Evolutionary conservation across 2,329 filamentous ascomycete genomes (phyloP).

Genomic region (Arthroderma sp.): DNA sequence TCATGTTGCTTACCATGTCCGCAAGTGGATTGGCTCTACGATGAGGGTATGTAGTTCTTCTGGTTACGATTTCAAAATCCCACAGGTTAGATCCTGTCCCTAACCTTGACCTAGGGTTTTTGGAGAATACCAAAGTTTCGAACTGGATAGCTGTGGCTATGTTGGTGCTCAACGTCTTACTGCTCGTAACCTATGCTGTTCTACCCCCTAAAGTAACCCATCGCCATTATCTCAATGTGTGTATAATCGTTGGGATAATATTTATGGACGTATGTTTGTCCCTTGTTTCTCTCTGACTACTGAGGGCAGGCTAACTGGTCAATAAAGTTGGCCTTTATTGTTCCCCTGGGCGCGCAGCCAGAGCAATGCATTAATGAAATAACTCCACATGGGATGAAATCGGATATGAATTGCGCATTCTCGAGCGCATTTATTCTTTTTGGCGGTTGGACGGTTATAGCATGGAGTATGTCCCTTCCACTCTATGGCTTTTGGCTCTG

Average conservation of each 20-base stretch:
- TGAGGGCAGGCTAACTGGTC: neutral
- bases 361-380: conserved; percentile 79
- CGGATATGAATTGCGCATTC: conserved; percentile 67
- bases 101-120: conserved; percentile 31
- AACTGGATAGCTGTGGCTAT: conserved; percentile 73
- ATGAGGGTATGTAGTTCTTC: conserved; percentile 37
- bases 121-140: conserved; percentile 49
- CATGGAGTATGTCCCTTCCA: conserved; percentile 53
- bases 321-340: conserved; percentile 68
- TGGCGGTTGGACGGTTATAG: conserved; percentile 68
- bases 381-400: conserved; percentile 85
- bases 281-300: neutral
- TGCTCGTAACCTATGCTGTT: conserved; percentile 65
- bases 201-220: conserved; percentile 81
- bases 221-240: conserved; percentile 85
- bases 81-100: neutral
- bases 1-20: conserved; percentile 87
- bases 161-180: conserved; percentile 57
- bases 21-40: conserved; percentile 61
- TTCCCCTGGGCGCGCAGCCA: conserved; percentile 67
- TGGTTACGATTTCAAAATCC: neutral
- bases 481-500: neutral
- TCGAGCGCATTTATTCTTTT: conserved; percentile 77
- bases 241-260: conserved; percentile 60
- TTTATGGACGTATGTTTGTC: conserved; percentile 59